Evolutionary conservation across 1,284 basidiomycete genomes (phyloP), one percentile per base, ranked within the genome.

Genomic region (Cryptococcus neoformans): DNA sequence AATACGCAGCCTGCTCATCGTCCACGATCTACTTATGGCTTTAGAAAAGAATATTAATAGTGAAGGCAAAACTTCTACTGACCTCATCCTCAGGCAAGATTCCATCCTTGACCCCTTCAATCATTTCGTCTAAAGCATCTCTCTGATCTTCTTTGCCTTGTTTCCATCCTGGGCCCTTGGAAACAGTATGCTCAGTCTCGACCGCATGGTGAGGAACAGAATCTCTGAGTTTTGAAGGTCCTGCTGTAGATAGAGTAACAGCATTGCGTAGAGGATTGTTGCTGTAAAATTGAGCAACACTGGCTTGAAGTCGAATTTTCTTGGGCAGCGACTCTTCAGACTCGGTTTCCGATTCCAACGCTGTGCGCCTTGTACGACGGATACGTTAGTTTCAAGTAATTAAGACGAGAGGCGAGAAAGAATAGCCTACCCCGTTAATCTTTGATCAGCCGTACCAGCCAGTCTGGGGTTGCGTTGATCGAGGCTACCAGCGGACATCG

Each of bases 81-180:
- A 55, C 56, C 44, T 57, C 54, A 35, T 40, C 58, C 49, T 52
- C 56, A 39, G 45, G 44, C 11, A 61, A 37, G 41, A 56, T 62
- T 4, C 72, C 71, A n/a, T 64, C 57, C 42, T 56, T 59, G 0
- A 74, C 51, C 1, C 73, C 74, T 0, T 59, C 60, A 2, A 76
- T 73, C 60, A 76, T 58, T 5, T 60, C 60, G 49, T 76, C 74
- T 36, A 76, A 57, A 0, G 57, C 72, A 55, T 75, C 74, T 48
- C 62, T 53, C 17, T 62, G 53, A 2, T 51, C 57, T 3, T 17
- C 57, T 0, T 16, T 34, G 1, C 59, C 56, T 11, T 56, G 52
- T 14, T 58, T 44, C 74, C 74, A 76, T 5, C 71, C 66, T 1
- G 68, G 67, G 3, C 68, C 42, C 1, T 72, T 76, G 1, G 64